Evolutionary conservation across 2,329 filamentous ascomycete species (phyloP), one percentile per base, ranked within the genome.

Genomic region (Cylindrodendrum hubeiense): DNA sequence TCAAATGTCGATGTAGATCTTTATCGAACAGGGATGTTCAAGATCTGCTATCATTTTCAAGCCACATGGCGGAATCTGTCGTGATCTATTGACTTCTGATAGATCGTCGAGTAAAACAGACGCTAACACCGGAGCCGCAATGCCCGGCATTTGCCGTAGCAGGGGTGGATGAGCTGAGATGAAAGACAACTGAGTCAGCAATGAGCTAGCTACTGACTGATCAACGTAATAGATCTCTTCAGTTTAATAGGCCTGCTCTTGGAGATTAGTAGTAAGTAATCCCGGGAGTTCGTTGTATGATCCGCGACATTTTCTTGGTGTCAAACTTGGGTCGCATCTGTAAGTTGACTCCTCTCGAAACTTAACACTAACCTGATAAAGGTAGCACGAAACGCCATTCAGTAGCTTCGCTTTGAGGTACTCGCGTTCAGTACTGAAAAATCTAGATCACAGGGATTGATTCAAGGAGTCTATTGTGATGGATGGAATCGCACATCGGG

Each of bases 101-200:
- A 50, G 47, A 50, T 50, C 47, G 47, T 21, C 26, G 17, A 19
- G 26, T 21, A 33, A 33, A 30, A 34, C 5, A 15, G 30, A 34
- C 47, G 28, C 47, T 33, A 50, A n/a, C 19, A 30, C 26, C 47
- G 47, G 47, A 50, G 47, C 47, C 47, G 47, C 47, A 50, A 33
- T 28, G 17, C 19, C 47, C 28, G 28, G 19, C 12, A 19, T 22
- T 33, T 33, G 5, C 26, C 19, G 47, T 17, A 28, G 19, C 47
- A 50, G 26, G 47, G 47, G 47, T 17, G 6, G 26, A 13, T 7
- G n/a, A 30, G 22, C 7, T 33, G 12, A 2, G 47, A 50, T 4
- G n/a, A 21, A 19, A 21, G 26, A 24, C 47, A 30, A 15, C 4
- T 28, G 46, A 49, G 46, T 33, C 46, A 49, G 28, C n/a, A 30